Conservation (phyloP, 2,329 filamentous ascomycete genomes). For the Xenosphaeropsis pyriputrescens region DNA sequence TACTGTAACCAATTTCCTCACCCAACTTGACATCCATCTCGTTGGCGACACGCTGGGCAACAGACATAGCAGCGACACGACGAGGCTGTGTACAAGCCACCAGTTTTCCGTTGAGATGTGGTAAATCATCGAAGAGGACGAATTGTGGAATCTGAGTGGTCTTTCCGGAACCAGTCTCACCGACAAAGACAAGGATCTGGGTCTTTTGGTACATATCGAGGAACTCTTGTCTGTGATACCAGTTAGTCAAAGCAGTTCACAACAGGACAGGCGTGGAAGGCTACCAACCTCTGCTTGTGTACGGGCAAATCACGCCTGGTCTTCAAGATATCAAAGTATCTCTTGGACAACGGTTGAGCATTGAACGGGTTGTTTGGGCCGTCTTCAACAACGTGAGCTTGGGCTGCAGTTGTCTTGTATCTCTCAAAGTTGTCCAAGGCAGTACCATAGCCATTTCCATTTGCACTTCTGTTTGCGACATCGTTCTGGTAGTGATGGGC, state of each 20-base stretch:
- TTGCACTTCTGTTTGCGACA: conserved; percentile 20
- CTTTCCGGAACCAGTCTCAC: conserved; percentile 98
- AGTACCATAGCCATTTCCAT: conserved; percentile 22
- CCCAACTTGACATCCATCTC: conserved; percentile 91
- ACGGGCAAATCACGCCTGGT: conserved; percentile 77
- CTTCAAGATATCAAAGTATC: conserved; percentile 85
- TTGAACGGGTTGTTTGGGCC: conserved; percentile 78
- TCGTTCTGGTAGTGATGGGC: conserved; percentile 61
- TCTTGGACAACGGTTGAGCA: conserved; percentile 56
- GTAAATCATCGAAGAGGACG: conserved; percentile 91
- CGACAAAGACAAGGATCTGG: conserved; percentile 96
- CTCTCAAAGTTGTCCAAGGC: conserved; percentile 54
- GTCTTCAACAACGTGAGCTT: conserved; percentile 65
- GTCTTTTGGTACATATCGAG: conserved; percentile 82
- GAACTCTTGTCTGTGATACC: conserved; percentile 60
- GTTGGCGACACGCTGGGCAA: conserved; percentile 92
- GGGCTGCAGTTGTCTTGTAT: conserved; percentile 64
- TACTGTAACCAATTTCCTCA: conserved; percentile 94
- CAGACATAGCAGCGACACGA: conserved; percentile 96
- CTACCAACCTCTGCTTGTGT: conserved; percentile 64
- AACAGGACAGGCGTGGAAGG: neutral
- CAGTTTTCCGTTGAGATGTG: conserved; percentile 73
- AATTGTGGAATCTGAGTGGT: conserved; percentile 99
- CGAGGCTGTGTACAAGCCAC: conserved; percentile 95
- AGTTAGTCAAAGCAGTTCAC: conserved; percentile 7